Percentiles rank a stretch among this genome's conserved stretches.
Conservation (phyloP, 2,329 filamentous ascomycete genomes). For the Didymella pinodella region DNA sequence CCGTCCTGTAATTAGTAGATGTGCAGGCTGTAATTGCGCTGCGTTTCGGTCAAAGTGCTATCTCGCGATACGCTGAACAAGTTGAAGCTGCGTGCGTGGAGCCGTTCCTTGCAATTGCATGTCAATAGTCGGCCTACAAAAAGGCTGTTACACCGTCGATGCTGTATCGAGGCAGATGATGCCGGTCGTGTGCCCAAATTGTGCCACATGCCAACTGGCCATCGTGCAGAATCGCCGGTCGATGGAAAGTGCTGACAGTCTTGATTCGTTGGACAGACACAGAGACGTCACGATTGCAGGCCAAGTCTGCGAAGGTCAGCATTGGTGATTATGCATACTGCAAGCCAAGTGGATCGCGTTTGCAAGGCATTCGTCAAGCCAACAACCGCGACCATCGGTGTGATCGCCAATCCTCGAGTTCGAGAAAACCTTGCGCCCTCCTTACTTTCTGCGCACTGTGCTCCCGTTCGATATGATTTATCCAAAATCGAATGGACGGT, state of each 20-base stretch:
- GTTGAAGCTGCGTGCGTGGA: constrained; percentile 27
- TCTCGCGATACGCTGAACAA: background rate
- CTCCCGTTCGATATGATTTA: background rate
- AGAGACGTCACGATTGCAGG: constrained; percentile 24
- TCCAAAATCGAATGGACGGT: constrained; percentile 1
- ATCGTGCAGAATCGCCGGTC: constrained; percentile 17
- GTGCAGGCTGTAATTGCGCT: constrained; percentile 30
- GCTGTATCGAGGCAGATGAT: constrained; percentile 2
- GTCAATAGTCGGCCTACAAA: constrained; percentile 6
- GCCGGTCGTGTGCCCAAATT: constrained; percentile 8
- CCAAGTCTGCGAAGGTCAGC: constrained; percentile 15
- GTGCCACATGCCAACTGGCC: constrained; percentile 15
- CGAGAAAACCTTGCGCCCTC: background rate
- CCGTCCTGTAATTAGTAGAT: background rate
- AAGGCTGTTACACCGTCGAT: background rate
- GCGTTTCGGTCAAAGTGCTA: constrained; percentile 10
- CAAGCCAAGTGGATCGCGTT: constrained; percentile 21
- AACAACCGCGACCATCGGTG: constrained; percentile 13
- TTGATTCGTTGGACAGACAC: constrained; percentile 3
- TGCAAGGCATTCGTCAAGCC: constrained; percentile 6
- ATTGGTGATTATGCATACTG: constrained; percentile 28
- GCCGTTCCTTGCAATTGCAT: constrained; percentile 37
- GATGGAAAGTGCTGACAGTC: constrained; percentile 8
- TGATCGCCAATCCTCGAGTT: constrained; percentile 3
- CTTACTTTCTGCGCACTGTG: background rate